Evolutionary conservation across 371 early-diverging fungal species (phyloP).

Genomic region (Syncephalastrum contaminatum): DNA sequence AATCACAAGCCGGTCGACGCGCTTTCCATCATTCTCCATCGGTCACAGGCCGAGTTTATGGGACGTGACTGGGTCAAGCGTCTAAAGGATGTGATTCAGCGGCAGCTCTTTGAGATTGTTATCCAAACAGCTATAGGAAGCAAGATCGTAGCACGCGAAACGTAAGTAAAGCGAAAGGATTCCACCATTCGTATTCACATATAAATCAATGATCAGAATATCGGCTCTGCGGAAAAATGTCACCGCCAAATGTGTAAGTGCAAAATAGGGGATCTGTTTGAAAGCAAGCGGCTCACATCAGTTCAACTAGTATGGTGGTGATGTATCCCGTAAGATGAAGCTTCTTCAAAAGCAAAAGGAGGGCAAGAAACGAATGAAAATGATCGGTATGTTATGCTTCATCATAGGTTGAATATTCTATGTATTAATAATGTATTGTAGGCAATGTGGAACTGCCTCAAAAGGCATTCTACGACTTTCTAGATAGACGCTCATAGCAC

Average conservation of each 20-base stretch:
- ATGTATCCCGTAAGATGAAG: slow-evolving; percentile 93
- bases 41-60: slow-evolving; percentile 64
- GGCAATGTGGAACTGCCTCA: slow-evolving; percentile 74
- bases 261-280: too few relatives aligned
- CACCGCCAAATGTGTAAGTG: slow-evolving; percentile 88
- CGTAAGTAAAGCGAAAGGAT: slow-evolving; percentile 35
- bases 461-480: slow-evolving; percentile 71
- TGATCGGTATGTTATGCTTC: slow-evolving; percentile 49
- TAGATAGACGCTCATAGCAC: slow-evolving; percentile 33
- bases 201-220: slow-evolving; percentile 39
- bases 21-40: slow-evolving; percentile 85
- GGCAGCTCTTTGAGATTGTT: slow-evolving; percentile 91
- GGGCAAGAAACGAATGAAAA: slow-evolving; percentile 85
- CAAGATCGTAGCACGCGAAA: slow-evolving; percentile 88
- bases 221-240: slow-evolving; percentile 88
- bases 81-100: slow-evolving; percentile 78
- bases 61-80: slow-evolving; percentile 84
- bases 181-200: neutral
- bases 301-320: slow-evolving; percentile 78
- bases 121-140: slow-evolving; percentile 88
- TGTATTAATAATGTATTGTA: slow-evolving; percentile 7
- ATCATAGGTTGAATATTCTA: neutral
- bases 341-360: slow-evolving; percentile 87
- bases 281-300: neutral
- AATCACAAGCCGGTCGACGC: slow-evolving; percentile 95